Percentiles rank a stretch among this genome's conserved stretches.
Conservation (phyloP, 2,329 filamentous ascomycete genomes). For the Fusarium chaquense region DNA sequence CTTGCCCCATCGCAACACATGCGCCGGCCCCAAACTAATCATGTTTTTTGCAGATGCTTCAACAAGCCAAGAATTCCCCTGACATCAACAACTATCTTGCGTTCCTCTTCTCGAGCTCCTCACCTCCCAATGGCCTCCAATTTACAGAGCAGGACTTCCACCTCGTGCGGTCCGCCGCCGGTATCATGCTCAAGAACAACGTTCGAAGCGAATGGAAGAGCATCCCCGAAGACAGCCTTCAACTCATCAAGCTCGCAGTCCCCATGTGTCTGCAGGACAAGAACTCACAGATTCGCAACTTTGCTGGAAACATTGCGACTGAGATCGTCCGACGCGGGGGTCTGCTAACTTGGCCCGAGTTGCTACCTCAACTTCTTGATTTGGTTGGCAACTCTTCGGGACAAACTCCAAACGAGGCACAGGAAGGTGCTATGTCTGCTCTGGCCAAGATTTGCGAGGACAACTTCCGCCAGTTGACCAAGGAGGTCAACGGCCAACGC, state of each 20-base stretch:
- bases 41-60: conserved; percentile 78
- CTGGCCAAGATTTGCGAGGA: conserved; percentile 97
- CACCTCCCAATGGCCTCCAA: conserved; percentile 70
- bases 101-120: conserved; percentile 83
- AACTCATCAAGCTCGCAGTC: conserved; percentile 83
- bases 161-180: conserved; percentile 85
- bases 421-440: conserved; percentile 94
- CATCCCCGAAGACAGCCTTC: conserved; percentile 78
- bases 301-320: conserved; percentile 93
- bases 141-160: conserved; percentile 73
- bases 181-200: conserved; percentile 96
- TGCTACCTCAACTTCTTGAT: conserved; percentile 84
- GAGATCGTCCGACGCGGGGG: conserved; percentile 88
- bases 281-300: conserved; percentile 84
- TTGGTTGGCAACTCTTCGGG: conserved; percentile 80
- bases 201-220: conserved; percentile 80
- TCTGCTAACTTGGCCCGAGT: conserved; percentile 89
- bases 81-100: conserved; percentile 98
- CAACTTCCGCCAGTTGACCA: conserved; percentile 86
- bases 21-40: conserved; percentile 40
- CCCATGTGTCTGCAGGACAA: conserved; percentile 84
- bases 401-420: conserved; percentile 75
- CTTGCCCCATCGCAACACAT: conserved; percentile 21
- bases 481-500: conserved; percentile 87
- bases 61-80: conserved; percentile 86